Evolutionary conservation across 2,329 filamentous ascomycete genomes (phyloP).

Genomic region (Thelonectria discophora): DNA sequence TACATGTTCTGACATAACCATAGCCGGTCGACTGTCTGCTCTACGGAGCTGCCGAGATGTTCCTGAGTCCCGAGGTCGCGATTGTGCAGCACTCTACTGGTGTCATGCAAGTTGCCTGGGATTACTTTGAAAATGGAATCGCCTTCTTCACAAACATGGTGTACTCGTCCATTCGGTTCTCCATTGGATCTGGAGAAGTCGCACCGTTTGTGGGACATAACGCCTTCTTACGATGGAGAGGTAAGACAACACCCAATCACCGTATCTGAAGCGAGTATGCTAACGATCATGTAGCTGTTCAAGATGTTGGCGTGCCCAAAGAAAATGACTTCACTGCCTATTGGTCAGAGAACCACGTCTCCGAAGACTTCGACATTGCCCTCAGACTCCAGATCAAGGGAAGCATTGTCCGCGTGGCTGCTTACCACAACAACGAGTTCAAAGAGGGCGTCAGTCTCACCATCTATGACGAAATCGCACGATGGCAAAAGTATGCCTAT

Average conservation of each 20-base stretch:
- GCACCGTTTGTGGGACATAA: slow-evolving; percentile 16
- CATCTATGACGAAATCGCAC: slow-evolving; percentile 18
- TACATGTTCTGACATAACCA: neutral
- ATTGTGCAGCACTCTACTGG: slow-evolving; percentile 18
- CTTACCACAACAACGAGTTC: slow-evolving; percentile 12
- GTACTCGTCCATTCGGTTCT: slow-evolving; percentile 17
- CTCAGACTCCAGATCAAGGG: slow-evolving; percentile 21
- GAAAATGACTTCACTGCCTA: slow-evolving; percentile 7
- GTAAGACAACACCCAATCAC: neutral
- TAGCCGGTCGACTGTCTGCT: slow-evolving; percentile 13
- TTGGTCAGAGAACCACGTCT: slow-evolving; percentile 18
- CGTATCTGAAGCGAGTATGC: neutral
- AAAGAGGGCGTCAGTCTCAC: slow-evolving; percentile 19
- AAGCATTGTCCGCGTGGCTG: slow-evolving; percentile 13
- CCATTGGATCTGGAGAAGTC: slow-evolving; percentile 13
- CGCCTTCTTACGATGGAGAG: slow-evolving; percentile 15
- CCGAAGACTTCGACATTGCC: slow-evolving; percentile 20
- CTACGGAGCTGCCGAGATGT: slow-evolving; percentile 15
- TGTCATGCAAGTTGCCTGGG: slow-evolving; percentile 17
- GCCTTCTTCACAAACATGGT: slow-evolving; percentile 16
- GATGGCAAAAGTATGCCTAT: slow-evolving; percentile 22
- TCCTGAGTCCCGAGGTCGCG: slow-evolving; percentile 16
- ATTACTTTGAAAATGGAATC: slow-evolving; percentile 21
- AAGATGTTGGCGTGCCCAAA: slow-evolving; percentile 3
- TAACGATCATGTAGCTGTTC: slow-evolving; percentile 9